phyloP scores from a whole-genome alignment of 768 basidiomycete species.

The Lactarius hatsudake region DNA sequence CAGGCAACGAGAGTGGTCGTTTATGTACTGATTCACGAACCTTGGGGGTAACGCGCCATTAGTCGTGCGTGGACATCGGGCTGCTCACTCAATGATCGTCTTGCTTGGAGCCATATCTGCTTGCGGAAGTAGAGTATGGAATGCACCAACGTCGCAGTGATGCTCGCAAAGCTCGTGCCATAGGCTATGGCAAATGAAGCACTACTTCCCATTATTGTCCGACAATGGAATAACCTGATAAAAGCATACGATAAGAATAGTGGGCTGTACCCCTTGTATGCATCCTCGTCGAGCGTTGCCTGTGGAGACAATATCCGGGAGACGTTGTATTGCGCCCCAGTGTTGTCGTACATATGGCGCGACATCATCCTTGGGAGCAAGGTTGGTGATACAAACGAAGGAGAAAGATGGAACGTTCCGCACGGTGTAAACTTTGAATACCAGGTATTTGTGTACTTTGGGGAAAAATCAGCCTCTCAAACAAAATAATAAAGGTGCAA shows the following conservation, averaged over 20 bases:
- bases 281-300: constrained; percentile 36
- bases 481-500: background rate
- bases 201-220: background rate
- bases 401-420: constrained; percentile 18
- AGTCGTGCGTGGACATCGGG: constrained; percentile 50
- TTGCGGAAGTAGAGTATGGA: constrained; percentile 46
- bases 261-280: constrained; percentile 44
- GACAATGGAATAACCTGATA: constrained; percentile 49
- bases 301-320: constrained; percentile 39
- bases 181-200: constrained; percentile 75
- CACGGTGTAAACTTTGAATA: constrained; percentile 39
- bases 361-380: constrained; percentile 40
- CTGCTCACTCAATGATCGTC: constrained; percentile 44
- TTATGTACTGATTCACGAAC: constrained; percentile 7
- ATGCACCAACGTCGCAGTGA: constrained; percentile 46
- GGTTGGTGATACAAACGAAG: background rate
- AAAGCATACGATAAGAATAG: constrained; percentile 52
- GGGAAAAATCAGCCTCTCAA: background rate
- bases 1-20: background rate
- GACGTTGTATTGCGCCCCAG: constrained; percentile 42
- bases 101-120: constrained; percentile 43
- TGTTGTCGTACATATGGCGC: constrained; percentile 43
- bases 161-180: constrained; percentile 60
- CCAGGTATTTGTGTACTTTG: constrained; percentile 38
- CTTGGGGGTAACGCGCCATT: constrained; percentile 52